Base-by-base conservation (phyloP, 2,329 filamentous ascomycete species). In the Chrysoporthe puriensis region DNA sequence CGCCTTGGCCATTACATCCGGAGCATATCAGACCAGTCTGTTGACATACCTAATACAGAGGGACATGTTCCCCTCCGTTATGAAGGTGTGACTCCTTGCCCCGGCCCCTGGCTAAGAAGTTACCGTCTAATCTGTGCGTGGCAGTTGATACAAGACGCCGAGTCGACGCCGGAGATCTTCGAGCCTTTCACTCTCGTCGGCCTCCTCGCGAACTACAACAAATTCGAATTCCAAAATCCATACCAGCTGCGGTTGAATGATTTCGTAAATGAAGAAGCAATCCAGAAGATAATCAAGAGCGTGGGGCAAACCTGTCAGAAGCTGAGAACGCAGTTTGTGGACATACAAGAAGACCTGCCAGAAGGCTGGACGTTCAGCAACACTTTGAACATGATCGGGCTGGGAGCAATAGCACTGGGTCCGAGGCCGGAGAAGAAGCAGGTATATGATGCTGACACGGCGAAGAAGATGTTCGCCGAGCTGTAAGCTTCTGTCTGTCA, bases 211-310 rank as follows among this genome's bases (percentile, higher is more conserved):
- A 99, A 98, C 80, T 98, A 98, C 85, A 98, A 99, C 85, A 99
- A 98, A 78, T 99, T 99, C 75, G 96, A 99, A 79, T 95, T 96
- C 67, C 94, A 97, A 77, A 99, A 99, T 73, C 95, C 95, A 0
- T 99, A 99, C 74, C 91, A 96, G 74, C 83, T 96, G 70, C 91
- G 95, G 40, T 85, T 99, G 18, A 94, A 95, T 73, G 94, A 98
- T 77, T 98, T 98, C 78, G 93, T 97, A 74, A 97, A 99, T 76
- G 94, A 98, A 75, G 83, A 85, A 0, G 91, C 91, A 2, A 97
- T 98, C 73, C 87, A 90, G 69, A 93, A 92, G 74, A 92, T 97
- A 71, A 88, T 97, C 57, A 83, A 84, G 62, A 91, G 91, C 67
- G 87, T 97, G 32, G 93, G 94, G 2, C 82, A 86, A 66, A 90